These are phyloP conservation scores for Shiraia sp. DNA, from an alignment of 2,329 filamentous ascomycete genomes.

Conservation along the genomic window DNA sequence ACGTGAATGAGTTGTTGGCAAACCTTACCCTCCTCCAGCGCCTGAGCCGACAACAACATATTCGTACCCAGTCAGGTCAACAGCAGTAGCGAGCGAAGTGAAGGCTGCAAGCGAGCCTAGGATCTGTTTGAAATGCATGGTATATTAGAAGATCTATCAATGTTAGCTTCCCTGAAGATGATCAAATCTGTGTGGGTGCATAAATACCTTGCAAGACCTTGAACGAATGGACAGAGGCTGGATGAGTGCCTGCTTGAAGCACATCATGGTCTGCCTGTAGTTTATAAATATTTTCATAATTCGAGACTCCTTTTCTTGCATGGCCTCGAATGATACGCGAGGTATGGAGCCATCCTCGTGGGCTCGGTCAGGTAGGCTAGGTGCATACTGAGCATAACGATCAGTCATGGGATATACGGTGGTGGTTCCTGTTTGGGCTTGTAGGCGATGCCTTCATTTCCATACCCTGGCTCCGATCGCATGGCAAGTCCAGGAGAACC, in stretches of 20 bases:
- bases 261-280: background rate
- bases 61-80: conserved; percentile 54
- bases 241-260: conserved; percentile 13
- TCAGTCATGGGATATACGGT: too few relatives aligned
- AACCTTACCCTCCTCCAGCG: conserved; percentile 31
- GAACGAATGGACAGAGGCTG: conserved; percentile 19
- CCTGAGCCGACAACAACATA: conserved; percentile 65
- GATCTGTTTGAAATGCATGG: conserved; percentile 28
- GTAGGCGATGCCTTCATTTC: too few relatives aligned
- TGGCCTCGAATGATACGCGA: too few relatives aligned
- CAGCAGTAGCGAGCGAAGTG: conserved; percentile 26
- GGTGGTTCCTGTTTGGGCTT: too few relatives aligned
- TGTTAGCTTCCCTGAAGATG: conserved; percentile 9
- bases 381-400: too few relatives aligned
- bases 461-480: too few relatives aligned
- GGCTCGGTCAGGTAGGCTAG: too few relatives aligned
- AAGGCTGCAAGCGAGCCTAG: conserved; percentile 24
- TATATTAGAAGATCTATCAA: conserved; percentile 11
- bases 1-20: background rate
- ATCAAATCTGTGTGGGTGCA: conserved; percentile 6
- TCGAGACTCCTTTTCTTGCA: too few relatives aligned
- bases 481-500: too few relatives aligned
- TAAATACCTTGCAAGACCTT: conserved; percentile 5
- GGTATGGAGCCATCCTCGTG: too few relatives aligned
- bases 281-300: too few relatives aligned